Percentiles rank a stretch among this genome's conserved stretches.
These are phyloP conservation scores for Psophocarpus tetragonolobus DNA, from an alignment of 306 rosid genomes.

Conservation along the genomic window DNA sequence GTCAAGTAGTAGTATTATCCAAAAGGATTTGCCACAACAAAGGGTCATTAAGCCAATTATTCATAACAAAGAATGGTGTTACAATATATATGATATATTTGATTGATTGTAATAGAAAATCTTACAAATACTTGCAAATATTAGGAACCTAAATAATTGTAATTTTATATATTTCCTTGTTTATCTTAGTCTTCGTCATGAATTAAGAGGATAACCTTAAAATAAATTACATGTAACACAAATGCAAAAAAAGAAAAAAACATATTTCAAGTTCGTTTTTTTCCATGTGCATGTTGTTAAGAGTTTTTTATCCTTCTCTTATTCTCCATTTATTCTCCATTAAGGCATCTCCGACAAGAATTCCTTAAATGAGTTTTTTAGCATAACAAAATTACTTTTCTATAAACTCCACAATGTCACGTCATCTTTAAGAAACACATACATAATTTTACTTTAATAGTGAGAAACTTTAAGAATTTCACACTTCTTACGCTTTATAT, in stretches of 20 bases:
- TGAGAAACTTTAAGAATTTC: too few relatives aligned
- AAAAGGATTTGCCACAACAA: not conserved
- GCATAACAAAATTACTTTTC: too few relatives aligned
- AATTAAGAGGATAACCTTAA: not conserved
- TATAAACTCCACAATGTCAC: too few relatives aligned
- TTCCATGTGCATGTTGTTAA: not conserved
- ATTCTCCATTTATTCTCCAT: not conserved
- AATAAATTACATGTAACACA: not conserved
- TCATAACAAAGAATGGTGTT: slow-evolving; percentile 7
- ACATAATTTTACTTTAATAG: too few relatives aligned
- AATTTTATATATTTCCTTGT: not conserved
- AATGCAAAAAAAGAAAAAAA: too few relatives aligned
- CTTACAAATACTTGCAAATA: not conserved
- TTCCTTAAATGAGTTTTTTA: too few relatives aligned
- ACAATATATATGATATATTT: not conserved
- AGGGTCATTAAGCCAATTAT: not conserved
- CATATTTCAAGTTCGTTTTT: not conserved
- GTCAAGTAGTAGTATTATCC: not conserved
- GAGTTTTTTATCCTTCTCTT: not conserved
- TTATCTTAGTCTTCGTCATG: not conserved
- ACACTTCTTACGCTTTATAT: too few relatives aligned
- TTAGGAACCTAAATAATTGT: not conserved
- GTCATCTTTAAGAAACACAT: too few relatives aligned
- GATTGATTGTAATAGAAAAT: not conserved
- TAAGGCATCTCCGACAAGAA: too few relatives aligned